phyloP scores from a whole-genome alignment of 176 grass and related monocot genomes.

The Saccharum spontaneum region DNA sequence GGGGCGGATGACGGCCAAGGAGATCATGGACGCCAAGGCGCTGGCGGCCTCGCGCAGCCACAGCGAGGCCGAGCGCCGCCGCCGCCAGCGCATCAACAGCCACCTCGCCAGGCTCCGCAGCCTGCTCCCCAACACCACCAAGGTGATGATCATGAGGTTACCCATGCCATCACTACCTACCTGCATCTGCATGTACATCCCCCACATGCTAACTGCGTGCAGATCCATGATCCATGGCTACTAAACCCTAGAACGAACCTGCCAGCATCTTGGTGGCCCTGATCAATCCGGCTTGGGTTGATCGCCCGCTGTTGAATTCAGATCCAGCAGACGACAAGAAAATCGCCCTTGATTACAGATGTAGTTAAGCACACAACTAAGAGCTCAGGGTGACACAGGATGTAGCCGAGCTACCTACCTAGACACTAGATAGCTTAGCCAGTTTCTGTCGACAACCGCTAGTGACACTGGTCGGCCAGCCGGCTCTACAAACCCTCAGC shows the following conservation, averaged over 20 bases:
- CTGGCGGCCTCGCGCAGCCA: conserved; percentile 84
- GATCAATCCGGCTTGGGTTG: not conserved
- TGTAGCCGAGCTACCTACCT: conserved; percentile 23
- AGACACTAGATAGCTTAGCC: not conserved
- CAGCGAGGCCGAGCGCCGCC: conserved; percentile 91
- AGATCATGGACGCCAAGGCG: conserved; percentile 94
- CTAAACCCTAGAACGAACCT: conserved; percentile 1
- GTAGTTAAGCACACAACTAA: not conserved
- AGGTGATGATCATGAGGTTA: conserved; percentile 42
- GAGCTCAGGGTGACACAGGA: not conserved
- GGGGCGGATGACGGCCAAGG: conserved; percentile 76
- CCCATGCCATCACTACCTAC: not conserved
- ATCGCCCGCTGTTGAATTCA: not conserved
- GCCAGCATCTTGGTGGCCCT: not conserved
- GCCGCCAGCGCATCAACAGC: conserved; percentile 91
- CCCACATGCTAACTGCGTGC: not conserved
- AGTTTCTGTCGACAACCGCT: not conserved
- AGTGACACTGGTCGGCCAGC: not conserved
- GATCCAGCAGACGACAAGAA: not conserved
- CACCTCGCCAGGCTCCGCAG: conserved; percentile 78
- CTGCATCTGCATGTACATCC: not conserved
- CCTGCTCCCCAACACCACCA: conserved; percentile 87
- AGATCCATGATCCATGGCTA: not conserved
- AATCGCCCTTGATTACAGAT: not conserved
- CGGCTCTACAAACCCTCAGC: not conserved